Percentiles rank a stretch among this genome's conserved stretches.
Evolutionary conservation across 2,329 filamentous ascomycete genomes (phyloP).

Genomic region (Sarocladium strictum): DNA sequence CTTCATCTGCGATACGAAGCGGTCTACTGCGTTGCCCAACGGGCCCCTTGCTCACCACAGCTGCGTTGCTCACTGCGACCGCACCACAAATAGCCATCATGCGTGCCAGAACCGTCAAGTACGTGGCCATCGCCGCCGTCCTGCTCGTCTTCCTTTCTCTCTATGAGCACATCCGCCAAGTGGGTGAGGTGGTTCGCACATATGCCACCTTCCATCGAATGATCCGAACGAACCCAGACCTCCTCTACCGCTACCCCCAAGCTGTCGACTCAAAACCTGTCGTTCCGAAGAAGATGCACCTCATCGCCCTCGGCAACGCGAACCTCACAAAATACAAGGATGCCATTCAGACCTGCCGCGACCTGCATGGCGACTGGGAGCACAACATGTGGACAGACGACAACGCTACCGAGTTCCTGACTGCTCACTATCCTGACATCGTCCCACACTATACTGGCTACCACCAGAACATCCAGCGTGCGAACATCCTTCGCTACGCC

Average conservation of each 20-base stretch:
- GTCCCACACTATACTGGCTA: conserved; percentile 17
- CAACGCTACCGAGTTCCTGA: conserved; percentile 17
- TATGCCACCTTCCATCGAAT: conserved; percentile 11
- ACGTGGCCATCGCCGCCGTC: neutral
- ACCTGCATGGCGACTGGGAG: conserved; percentile 17
- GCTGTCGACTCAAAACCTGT: neutral
- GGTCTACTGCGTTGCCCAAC: neutral
- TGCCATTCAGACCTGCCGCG: conserved; percentile 16
- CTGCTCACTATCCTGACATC: conserved; percentile 16
- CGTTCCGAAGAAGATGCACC: conserved; percentile 15
- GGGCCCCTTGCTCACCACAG: neutral
- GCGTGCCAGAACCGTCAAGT: neutral
- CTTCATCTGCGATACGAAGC: neutral
- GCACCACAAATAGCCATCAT: neutral
- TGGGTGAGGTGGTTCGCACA: conserved; percentile 10
- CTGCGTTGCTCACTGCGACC: neutral
- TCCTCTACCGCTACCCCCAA: conserved; percentile 10
- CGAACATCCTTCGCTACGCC: conserved; percentile 18
- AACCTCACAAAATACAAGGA: conserved; percentile 27
- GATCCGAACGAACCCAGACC: conserved; percentile 1
- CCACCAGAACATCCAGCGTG: conserved; percentile 18
- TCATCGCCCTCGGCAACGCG: conserved; percentile 35
- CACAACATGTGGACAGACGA: conserved; percentile 18
- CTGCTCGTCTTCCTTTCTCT: conserved; percentile 7
- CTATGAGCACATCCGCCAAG: conserved; percentile 9